Percentiles rank a stretch among this genome's conserved stretches.
phyloP scores from a whole-genome alignment of 495 filamentous ascomycete genomes.

The Cudoniella acicularis region DNA sequence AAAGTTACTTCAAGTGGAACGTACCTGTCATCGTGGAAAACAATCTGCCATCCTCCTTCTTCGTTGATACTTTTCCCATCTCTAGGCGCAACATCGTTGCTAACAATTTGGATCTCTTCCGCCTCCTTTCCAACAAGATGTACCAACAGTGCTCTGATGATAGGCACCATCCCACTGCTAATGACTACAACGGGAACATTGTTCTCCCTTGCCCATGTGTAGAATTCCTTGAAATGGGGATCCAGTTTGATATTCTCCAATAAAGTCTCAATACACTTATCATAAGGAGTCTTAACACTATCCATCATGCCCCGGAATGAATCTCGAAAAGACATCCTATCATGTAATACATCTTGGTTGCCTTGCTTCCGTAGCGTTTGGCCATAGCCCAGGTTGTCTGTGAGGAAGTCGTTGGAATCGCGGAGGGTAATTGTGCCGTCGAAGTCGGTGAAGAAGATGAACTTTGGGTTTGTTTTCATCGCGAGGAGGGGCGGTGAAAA shows the following conservation, averaged over 20 bases:
- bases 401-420: conserved; percentile 94
- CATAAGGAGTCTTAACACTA: conserved; percentile 70
- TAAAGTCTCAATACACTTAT: conserved; percentile 72
- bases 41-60: conserved; percentile 79
- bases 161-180: conserved; percentile 85
- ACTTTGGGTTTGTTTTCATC: conserved; percentile 65
- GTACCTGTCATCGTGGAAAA: conserved; percentile 82
- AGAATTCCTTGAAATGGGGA: conserved; percentile 80
- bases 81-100: conserved; percentile 68
- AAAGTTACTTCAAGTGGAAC: neutral
- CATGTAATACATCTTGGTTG: conserved; percentile 69
- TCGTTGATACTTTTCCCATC: conserved; percentile 72
- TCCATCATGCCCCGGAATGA: conserved; percentile 87
- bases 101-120: conserved; percentile 75
- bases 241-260: conserved; percentile 83
- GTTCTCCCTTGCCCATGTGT: conserved; percentile 70
- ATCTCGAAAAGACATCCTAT: conserved; percentile 70
- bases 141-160: conserved; percentile 79
- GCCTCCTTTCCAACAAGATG: conserved; percentile 71
- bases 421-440: conserved; percentile 91
- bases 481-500: conserved; percentile 35
- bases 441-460: conserved; percentile 98
- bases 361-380: conserved; percentile 55
- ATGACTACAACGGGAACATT: conserved; percentile 91
- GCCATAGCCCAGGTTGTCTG: conserved; percentile 88